phyloP scores from a whole-genome alignment of 2,329 filamentous ascomycete genomes.

The Ophiostoma perfectum region DNA sequence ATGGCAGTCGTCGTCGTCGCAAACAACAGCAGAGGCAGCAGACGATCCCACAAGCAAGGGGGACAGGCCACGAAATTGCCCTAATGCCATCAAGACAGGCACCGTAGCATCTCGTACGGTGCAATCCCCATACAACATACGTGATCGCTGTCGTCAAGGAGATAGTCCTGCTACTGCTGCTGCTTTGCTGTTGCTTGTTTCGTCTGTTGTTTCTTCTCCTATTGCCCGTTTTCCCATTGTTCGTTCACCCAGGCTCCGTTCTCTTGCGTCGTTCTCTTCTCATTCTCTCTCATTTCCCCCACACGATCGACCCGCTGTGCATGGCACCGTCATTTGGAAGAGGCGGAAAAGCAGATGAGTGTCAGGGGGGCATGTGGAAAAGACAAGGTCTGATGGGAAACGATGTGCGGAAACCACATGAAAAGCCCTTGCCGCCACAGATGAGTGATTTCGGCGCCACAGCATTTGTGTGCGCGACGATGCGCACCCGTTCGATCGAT shows the following conservation, averaged over 20 bases:
- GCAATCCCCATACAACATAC: not conserved
- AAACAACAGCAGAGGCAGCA: constrained; percentile 1
- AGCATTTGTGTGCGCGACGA: not conserved
- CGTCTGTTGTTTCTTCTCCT: not conserved
- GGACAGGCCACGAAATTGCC: not conserved
- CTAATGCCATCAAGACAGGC: not conserved
- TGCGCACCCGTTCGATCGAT: not conserved
- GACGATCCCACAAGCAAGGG: not conserved
- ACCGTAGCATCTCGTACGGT: not conserved
- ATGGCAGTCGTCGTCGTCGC: not conserved
- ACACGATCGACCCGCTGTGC: constrained; percentile 9
- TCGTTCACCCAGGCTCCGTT: not conserved
- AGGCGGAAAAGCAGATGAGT: constrained; percentile 1
- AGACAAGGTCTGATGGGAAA: not conserved
- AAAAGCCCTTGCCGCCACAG: no score
- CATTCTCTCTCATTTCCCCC: constrained; percentile 9
- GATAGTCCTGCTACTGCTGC: not conserved
- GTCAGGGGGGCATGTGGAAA: not conserved
- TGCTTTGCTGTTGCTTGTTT: not conserved
- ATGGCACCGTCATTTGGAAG: constrained; percentile 1
- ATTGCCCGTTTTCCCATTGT: no score
- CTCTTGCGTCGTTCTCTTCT: not conserved
- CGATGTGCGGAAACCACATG: no score
- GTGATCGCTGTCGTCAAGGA: constrained; percentile 7
- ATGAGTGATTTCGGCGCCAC: not conserved